Evolutionary conservation across 306 rosid species (phyloP).

Genomic region (Bauhinia variegata): DNA sequence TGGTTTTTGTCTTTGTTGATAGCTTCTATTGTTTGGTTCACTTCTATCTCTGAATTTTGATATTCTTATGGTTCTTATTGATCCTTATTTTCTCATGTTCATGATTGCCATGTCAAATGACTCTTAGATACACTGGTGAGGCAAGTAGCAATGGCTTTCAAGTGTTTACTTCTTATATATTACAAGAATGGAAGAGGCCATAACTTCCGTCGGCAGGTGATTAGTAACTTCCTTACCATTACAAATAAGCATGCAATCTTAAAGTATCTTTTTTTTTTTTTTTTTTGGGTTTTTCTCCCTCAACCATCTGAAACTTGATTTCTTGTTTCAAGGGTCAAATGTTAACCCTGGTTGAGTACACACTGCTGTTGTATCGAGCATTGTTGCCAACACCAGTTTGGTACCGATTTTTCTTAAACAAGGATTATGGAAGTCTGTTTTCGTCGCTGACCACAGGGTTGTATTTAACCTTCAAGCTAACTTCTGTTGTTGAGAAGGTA

Average conservation of each 20-base stretch:
- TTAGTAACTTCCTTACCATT: constrained; percentile 31
- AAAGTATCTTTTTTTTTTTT: background rate
- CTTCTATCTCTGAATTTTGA: constrained; percentile 2
- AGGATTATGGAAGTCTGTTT: constrained; percentile 82
- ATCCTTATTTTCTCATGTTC: constrained; percentile 27
- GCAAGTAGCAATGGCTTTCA: constrained; percentile 83
- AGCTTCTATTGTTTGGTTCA: background rate
- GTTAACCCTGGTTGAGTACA: constrained; percentile 76
- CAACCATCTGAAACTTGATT: constrained; percentile 43
- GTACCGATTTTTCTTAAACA: constrained; percentile 87
- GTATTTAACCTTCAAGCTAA: constrained; percentile 88
- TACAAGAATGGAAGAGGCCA: constrained; percentile 83
- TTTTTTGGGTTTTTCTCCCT: constrained; percentile 1
- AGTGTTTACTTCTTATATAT: constrained; percentile 79
- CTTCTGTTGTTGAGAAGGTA: constrained; percentile 83
- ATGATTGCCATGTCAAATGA: constrained; percentile 23
- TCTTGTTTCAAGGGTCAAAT: constrained; percentile 72
- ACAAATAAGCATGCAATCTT: constrained; percentile 17
- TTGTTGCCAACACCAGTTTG: constrained; percentile 88
- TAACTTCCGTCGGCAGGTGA: constrained; percentile 79
- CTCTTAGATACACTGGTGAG: constrained; percentile 77
- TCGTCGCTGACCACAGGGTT: constrained; percentile 86
- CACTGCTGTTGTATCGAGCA: constrained; percentile 75
- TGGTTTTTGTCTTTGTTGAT: constrained; percentile 8
- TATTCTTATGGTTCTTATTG: background rate